Evolutionary conservation across 805 yeast genomes (phyloP), one percentile per base, ranked within the genome.

Genomic region (Ogataea kodamae): DNA sequence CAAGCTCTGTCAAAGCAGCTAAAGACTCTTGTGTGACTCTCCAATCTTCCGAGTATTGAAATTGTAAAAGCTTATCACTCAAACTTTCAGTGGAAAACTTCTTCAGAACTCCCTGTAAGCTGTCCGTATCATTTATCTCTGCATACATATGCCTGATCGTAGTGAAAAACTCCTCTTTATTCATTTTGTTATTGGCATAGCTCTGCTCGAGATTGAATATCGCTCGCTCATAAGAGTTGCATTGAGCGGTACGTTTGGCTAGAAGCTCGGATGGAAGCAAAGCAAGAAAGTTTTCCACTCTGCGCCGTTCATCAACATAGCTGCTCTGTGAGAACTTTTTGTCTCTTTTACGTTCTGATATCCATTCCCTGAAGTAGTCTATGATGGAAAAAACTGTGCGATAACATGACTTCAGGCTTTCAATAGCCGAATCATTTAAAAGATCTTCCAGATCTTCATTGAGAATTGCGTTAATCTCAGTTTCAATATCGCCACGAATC

Each of bases 41-140:
- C 95, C 96, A 88, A 48, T 81, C 81, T 24, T 84, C 87, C 30
- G 85, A 79, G 46, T 84, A 88, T 46, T 87, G 92, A 33, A 90
- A 77, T 38, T 86, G 86, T 5, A 78, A 66, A 16, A 89, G 70
- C 52, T 86, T 84, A 40, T 88, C 89, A n/a, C 75, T 72, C 26
- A 87, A 61, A 43, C 77, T 75, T 24, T 76, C 74, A 0, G 81
- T 72, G 0, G 95, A 77, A 46, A 85, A 81, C 40, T 71, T 71
- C 39, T 84, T 78, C 37, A 89, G 62, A 4, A 86, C 76, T 14
- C 98, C 99, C 52, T 84, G 89, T 19, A 92, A 66, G 0, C 96
- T 79, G 62, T 92, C 99, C 22, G 80, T 70, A 51, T 94, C 98
- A 48, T 87, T 90, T 30, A 92, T 76, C 37, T 76, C 81, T 6